Percentiles rank a stretch among this genome's conserved stretches.
These are phyloP conservation scores for Hirschioporus abietinus DNA, from an alignment of 768 basidiomycete species.

Conservation along the genomic window DNA sequence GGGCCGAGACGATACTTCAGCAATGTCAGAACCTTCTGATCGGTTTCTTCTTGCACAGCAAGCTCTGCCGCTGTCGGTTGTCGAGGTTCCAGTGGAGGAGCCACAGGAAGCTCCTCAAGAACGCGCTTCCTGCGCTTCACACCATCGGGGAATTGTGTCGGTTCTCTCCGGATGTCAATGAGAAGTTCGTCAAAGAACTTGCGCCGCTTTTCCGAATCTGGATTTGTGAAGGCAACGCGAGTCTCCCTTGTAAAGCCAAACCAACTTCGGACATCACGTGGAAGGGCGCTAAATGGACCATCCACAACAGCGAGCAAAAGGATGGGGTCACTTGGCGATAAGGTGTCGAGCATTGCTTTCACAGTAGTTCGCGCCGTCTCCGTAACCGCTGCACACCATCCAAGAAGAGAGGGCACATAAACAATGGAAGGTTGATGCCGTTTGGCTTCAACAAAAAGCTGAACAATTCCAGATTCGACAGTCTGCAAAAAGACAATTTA, in stretches of 20 bases:
- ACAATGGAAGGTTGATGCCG: slow-evolving; percentile 94
- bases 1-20: slow-evolving; percentile 90
- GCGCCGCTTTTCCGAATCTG: slow-evolving; percentile 50
- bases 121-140: slow-evolving; percentile 77
- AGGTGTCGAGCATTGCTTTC: slow-evolving; percentile 84
- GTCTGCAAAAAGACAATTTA: slow-evolving; percentile 43
- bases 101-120: slow-evolving; percentile 80
- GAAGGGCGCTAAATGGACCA: slow-evolving; percentile 61
- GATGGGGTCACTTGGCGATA: slow-evolving; percentile 90
- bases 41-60: slow-evolving; percentile 75
- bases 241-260: slow-evolving; percentile 78
- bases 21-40: slow-evolving; percentile 70
- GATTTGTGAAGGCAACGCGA: slow-evolving; percentile 56
- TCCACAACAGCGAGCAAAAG: slow-evolving; percentile 88
- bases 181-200: slow-evolving; percentile 76
- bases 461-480: slow-evolving; percentile 87
- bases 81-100: slow-evolving; percentile 85
- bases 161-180: slow-evolving; percentile 64
- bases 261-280: slow-evolving; percentile 83
- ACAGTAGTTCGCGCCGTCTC: slow-evolving; percentile 84
- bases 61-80: slow-evolving; percentile 79
- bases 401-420: slow-evolving; percentile 84
- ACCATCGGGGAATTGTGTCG: slow-evolving; percentile 87
- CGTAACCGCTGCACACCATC: slow-evolving; percentile 82
- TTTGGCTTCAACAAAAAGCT: slow-evolving; percentile 94